Evolutionary conservation across 225 moss, liverwort and hornwort genomes (phyloP).

Genomic region (Pseudoscleropodium purum): DNA sequence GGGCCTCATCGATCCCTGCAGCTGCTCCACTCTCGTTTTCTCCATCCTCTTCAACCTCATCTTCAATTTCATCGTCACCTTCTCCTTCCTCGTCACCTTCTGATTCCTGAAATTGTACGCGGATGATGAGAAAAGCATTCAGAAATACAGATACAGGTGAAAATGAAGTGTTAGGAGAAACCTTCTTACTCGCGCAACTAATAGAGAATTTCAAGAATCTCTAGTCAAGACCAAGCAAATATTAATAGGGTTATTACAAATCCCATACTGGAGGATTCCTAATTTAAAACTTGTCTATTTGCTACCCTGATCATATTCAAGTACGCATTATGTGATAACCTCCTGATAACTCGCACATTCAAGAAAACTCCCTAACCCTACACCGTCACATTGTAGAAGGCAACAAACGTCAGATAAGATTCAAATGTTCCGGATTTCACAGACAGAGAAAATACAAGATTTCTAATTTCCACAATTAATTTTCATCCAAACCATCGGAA

Average conservation of each 20-base stretch:
- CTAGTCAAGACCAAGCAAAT: neutral
- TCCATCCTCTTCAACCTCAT: constrained; percentile 50
- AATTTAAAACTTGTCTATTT: neutral
- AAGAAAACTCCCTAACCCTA: neutral
- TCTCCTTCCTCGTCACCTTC: constrained; percentile 52
- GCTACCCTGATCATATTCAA: neutral
- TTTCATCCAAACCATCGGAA: neutral
- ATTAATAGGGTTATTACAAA: neutral
- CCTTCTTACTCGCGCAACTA: neutral
- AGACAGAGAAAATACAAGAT: neutral
- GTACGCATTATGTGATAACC: neutral
- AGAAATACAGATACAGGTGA: neutral
- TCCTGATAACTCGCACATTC: neutral
- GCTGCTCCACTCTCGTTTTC: constrained; percentile 30
- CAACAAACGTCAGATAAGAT: neutral
- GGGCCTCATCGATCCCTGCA: constrained; percentile 16
- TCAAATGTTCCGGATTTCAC: neutral
- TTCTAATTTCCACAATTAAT: neutral
- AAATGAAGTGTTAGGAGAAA: neutral
- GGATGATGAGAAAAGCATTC: neutral
- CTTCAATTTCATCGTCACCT: constrained; percentile 48
- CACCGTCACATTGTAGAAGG: neutral
- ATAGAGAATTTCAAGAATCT: too few relatives aligned
- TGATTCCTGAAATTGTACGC: constrained; percentile 18
- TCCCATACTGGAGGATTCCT: too few relatives aligned